phyloP scores from a whole-genome alignment of 2,329 filamentous ascomycete genomes.

The Cordyceps fumosorosea region DNA sequence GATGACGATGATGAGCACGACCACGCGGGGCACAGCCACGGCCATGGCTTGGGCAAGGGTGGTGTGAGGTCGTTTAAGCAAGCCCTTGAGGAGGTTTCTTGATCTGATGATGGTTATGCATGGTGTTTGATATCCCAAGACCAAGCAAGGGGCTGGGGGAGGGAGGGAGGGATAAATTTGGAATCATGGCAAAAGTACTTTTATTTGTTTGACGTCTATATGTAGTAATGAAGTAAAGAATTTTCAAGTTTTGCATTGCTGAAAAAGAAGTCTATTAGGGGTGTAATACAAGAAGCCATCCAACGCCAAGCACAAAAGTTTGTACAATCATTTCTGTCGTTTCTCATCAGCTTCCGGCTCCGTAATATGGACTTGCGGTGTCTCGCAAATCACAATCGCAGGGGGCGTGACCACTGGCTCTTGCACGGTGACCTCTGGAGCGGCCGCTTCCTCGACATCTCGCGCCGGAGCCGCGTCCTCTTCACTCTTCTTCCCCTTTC shows the following conservation, averaged over 20 bases:
- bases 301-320: background rate
- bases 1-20: constrained; percentile 31
- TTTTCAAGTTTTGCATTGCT: background rate
- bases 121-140: background rate
- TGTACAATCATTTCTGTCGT: background rate
- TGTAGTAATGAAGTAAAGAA: too few species aligned
- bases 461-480: background rate
- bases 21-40: constrained; percentile 18
- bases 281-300: background rate
- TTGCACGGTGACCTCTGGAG: background rate
- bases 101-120: background rate
- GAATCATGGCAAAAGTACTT: background rate
- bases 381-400: constrained; percentile 7
- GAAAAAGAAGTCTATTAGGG: background rate
- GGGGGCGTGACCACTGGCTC: constrained; percentile 1
- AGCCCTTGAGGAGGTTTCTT: constrained; percentile 9
- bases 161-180: background rate
- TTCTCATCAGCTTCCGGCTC: constrained; percentile 2
- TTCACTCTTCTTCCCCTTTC: constrained; percentile 1
- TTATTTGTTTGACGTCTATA: background rate
- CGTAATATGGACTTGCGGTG: constrained; percentile 3
- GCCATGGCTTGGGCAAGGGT: constrained; percentile 5
- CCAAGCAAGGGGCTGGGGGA: too few species aligned
- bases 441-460: background rate
- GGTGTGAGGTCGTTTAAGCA: constrained; percentile 9